Conservation (phyloP, 495 filamentous ascomycete species). For the Neurospora sp. region DNA sequence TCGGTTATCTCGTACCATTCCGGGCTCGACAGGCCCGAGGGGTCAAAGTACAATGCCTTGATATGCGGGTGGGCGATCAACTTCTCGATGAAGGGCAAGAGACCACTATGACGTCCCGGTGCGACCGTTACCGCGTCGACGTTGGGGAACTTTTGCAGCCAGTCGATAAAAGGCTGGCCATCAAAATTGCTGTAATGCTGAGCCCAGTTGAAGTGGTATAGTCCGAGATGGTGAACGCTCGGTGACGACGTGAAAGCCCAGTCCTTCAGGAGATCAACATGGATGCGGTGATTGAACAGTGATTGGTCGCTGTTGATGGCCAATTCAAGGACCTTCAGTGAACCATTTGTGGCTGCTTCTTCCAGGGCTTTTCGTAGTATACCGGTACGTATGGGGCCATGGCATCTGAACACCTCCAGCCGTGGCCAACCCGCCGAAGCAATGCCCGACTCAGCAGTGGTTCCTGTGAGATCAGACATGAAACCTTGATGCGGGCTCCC, state of each 20-base stretch:
- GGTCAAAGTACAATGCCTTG: slow-evolving; percentile 1
- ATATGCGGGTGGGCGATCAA: slow-evolving; percentile 10
- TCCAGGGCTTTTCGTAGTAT: slow-evolving; percentile 5
- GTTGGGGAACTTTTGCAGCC: slow-evolving; percentile 13
- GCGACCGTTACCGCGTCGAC: slow-evolving; percentile 14
- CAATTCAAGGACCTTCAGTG: slow-evolving; percentile 16
- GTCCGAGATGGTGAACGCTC: slow-evolving; percentile 13
- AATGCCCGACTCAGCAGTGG: not conserved
- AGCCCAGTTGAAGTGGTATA: slow-evolving; percentile 18
- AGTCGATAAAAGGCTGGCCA: slow-evolving; percentile 17
- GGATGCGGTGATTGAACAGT: not conserved
- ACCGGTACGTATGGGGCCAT: not conserved
- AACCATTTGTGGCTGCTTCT: slow-evolving; percentile 3
- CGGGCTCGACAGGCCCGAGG: not conserved
- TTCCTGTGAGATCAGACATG: not conserved
- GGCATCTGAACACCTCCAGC: slow-evolving; percentile 16
- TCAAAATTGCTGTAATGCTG: slow-evolving; percentile 4
- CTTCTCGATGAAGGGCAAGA: slow-evolving; percentile 1
- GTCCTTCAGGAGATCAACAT: slow-evolving; percentile 1
- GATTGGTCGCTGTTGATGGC: not conserved
- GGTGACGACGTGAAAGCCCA: slow-evolving; percentile 5
- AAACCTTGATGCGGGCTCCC: not conserved
- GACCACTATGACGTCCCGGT: slow-evolving; percentile 5
- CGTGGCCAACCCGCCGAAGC: slow-evolving; percentile 3
- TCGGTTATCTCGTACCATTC: not conserved